Base-by-base conservation (phyloP, 2,329 filamentous ascomycete species). In the Apiospora saccharicola region DNA sequence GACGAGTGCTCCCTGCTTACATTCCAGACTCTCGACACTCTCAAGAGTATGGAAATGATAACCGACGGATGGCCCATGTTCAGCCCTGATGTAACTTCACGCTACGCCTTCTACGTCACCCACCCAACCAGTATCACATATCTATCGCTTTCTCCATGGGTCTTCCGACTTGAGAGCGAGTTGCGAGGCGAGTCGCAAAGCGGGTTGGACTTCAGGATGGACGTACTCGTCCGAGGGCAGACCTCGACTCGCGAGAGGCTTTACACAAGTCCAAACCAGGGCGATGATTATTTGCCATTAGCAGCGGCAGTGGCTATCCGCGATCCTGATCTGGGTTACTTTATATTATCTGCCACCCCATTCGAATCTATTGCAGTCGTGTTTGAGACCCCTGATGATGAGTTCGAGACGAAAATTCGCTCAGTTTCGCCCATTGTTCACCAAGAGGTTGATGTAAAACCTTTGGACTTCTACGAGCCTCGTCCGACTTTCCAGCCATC, bases 401-500 rank as follows among this genome's bases (percentile, higher is more conserved):
- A 88, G 46, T 82, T 87, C 43, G 78, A 79, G 44, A 83, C 84
- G n/a, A 30, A 30, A 30, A 76, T 85, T 22, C 82, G 76, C 70
- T 82, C 83, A 19, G 84, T 85, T 68, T 86, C 84, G 24, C 83
- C 86, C 2, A 78, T 82, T 13, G 83, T 83, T 71, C 81, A 84
- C 24, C 83, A 84, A 70, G 82, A 84, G 69, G 80, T 80, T 8
- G 84, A 85, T 72, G 83, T 85, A 74, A 82, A 85, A 61, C 86
- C 85, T 34, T 80, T 87, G 71, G 84, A 87, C 70, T 86, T 90
- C 68, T 90, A 87, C 77, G 89, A 90, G 76, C 89, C 90, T n/a
- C 89, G 93, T 53, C 91, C 90, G 57, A 85, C 89, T 1, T 94
- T 92, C 82, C 89, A 91, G 76, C 87, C 90, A 8, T 87, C 91